Percentiles rank a stretch among this genome's conserved stretches.
Evolutionary conservation across 352 stramenopile genomes (phyloP).

Genomic region (Thraustochytrium striatum): DNA sequence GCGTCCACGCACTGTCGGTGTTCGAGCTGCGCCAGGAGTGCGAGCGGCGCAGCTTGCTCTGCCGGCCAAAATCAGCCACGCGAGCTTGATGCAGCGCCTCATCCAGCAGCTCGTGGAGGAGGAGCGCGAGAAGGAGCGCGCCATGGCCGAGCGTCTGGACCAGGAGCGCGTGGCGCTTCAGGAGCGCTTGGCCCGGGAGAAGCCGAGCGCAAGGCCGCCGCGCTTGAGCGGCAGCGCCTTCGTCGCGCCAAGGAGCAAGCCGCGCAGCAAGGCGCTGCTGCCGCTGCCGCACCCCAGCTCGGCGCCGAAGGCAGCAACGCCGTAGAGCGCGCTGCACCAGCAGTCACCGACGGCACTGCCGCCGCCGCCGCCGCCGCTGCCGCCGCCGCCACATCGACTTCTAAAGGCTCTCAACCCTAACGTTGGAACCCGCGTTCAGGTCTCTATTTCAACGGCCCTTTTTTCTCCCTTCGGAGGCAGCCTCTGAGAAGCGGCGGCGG

Average conservation of each 20-base stretch:
- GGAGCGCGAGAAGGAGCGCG: neutral
- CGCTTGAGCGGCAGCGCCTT: constrained; percentile 21
- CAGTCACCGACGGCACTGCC: too few species aligned
- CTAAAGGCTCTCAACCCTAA: too few species aligned
- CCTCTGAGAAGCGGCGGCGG: too few species aligned
- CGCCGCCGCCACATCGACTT: too few species aligned
- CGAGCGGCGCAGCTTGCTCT: constrained; percentile 20
- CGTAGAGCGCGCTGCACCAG: too few species aligned
- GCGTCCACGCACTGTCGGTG: neutral
- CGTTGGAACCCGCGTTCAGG: too few species aligned
- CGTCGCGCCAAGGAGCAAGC: neutral
- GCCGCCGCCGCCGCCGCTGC: too few species aligned
- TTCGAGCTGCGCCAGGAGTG: constrained; percentile 38
- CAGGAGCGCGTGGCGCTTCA: constrained; percentile 1
- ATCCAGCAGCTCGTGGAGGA: constrained; percentile 35
- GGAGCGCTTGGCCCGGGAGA: constrained; percentile 14
- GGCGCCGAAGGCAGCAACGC: too few species aligned
- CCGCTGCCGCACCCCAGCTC: neutral
- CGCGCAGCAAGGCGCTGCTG: neutral
- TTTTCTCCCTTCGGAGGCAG: too few species aligned
- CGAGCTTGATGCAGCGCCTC: constrained; percentile 21
- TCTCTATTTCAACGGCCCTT: too few species aligned
- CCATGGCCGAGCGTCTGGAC: neutral
- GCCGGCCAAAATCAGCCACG: neutral
- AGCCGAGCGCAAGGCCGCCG: constrained; percentile 16